A percentile compares a stretch with the other conserved stretches of the same genome.
Conservation (phyloP, 2,329 filamentous ascomycete species). For the Aspergillus sergii region DNA sequence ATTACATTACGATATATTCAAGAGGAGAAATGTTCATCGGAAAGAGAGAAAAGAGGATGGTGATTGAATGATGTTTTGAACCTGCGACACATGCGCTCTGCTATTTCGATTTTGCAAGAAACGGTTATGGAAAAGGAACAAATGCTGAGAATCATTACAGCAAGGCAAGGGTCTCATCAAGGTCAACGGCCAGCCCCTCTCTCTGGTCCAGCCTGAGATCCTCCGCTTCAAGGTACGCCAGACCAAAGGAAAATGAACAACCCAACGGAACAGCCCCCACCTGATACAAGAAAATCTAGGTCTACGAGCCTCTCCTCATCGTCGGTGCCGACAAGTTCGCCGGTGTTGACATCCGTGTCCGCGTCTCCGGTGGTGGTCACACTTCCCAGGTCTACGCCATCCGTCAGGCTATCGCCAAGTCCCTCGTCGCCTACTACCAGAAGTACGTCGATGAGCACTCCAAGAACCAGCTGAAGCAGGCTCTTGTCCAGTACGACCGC, state of each 20-base stretch:
- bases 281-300: slow-evolving; percentile 50
- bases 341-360: slow-evolving; percentile 94
- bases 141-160: slow-evolving; percentile 47
- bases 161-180: slow-evolving; percentile 89
- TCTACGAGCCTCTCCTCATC: slow-evolving; percentile 98
- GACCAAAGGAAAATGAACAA: slow-evolving; percentile 8
- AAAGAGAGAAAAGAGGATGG: slow-evolving; percentile 10
- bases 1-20: slow-evolving; percentile 8
- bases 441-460: slow-evolving; percentile 99
- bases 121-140: slow-evolving; percentile 15
- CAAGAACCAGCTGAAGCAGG: slow-evolving; percentile 99
- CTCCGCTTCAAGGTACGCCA: slow-evolving; percentile 87
- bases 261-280: slow-evolving; percentile 2
- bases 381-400: slow-evolving; percentile 97
- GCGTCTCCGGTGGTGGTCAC: slow-evolving; percentile 96
- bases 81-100: slow-evolving; percentile 1
- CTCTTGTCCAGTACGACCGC: slow-evolving; percentile 92
- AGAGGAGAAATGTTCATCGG: slow-evolving; percentile 9
- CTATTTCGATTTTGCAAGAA: not conserved
- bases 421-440: slow-evolving; percentile 98
- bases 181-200: slow-evolving; percentile 96
- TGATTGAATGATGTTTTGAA: slow-evolving; percentile 3
- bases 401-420: slow-evolving; percentile 98
- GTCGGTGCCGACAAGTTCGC: slow-evolving; percentile 97
- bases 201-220: slow-evolving; percentile 92